Evolutionary conservation across 2,329 filamentous ascomycete species (phyloP), one percentile per base, ranked within the genome.

Genomic region (Sclerotinia borealis): DNA sequence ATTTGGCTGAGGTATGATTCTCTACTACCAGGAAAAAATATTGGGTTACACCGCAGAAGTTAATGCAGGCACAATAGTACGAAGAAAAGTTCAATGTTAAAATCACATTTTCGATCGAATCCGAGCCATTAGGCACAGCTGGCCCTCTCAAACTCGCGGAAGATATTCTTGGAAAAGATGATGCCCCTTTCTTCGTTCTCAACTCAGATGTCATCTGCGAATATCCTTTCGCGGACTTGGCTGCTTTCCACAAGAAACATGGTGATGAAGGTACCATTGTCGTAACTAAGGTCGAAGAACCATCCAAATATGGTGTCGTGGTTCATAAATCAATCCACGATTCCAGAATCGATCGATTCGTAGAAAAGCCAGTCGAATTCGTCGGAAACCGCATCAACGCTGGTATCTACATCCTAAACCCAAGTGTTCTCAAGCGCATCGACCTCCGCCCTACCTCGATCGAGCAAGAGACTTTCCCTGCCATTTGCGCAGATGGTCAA

Each of bases 121-220:
- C 88, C 63, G 93, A 99, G 79, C 93, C 93, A 67, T 85, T 99
- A 65, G 93, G 95, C 73, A 99, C 93, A 64, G 93, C 93, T 69
- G 93, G 93, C 63, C 95, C 93, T 67, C 82, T 99, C 71, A 99
- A 98, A 83, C 87, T 99, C 67, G 93, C 93, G 65, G 93, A 97
- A 80, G 85, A 89, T 75, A 92, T 93, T 72, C 85, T 99, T 62
- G 90, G 85, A 76, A 98, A 98, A 81, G 93, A 97, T 76, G 91
- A 97, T 77, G 82, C 85, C 29, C 95, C 95, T 62, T 98, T 98
- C 83, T 98, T 99, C 78, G 95, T 99, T 61, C 88, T 99, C 72
- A 99, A 99, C 84, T 96, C 92, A 61, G 93, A 99, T 75, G 88
- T 99, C 74, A 98, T 96, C 77, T 99, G 93, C 85, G 93, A 98